Evolutionary conservation across 78 protist species (phyloP).

Genomic region (Dictyostelium citrinum): DNA sequence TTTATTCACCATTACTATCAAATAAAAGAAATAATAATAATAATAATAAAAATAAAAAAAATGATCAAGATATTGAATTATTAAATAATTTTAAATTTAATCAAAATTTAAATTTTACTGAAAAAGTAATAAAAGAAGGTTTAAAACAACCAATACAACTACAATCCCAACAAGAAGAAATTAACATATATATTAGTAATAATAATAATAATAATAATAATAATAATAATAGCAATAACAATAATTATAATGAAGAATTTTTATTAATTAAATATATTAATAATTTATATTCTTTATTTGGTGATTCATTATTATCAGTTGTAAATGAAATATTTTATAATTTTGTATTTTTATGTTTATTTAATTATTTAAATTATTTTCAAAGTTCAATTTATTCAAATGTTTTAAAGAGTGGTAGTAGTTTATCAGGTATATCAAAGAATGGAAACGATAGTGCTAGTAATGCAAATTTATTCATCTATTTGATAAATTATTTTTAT

Average conservation of each 20-base stretch:
- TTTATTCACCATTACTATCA: neutral
- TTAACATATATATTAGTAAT: neutral
- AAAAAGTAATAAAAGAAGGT: neutral
- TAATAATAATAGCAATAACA: too few species aligned
- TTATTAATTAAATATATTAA: neutral
- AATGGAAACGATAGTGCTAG: neutral
- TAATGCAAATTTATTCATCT: neutral
- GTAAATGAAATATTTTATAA: neutral
- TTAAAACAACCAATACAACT: neutral
- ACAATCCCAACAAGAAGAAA: neutral
- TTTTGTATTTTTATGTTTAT: neutral
- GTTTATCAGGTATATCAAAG: neutral
- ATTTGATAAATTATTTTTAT: slow-evolving; percentile 1
- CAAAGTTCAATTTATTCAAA: neutral
- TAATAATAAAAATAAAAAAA: neutral
- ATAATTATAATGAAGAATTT: neutral
- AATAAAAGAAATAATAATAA: neutral
- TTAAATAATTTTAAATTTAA: neutral
- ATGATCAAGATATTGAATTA: neutral
- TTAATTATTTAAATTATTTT: neutral
- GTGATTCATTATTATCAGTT: slow-evolving; percentile 11
- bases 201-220: neutral
- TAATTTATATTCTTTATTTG: neutral
- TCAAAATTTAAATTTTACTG: neutral
- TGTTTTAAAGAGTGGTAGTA: neutral